These are phyloP conservation scores for Margaritispora aquatica DNA, from an alignment of 495 filamentous ascomycete species.

Conservation along the genomic window DNA sequence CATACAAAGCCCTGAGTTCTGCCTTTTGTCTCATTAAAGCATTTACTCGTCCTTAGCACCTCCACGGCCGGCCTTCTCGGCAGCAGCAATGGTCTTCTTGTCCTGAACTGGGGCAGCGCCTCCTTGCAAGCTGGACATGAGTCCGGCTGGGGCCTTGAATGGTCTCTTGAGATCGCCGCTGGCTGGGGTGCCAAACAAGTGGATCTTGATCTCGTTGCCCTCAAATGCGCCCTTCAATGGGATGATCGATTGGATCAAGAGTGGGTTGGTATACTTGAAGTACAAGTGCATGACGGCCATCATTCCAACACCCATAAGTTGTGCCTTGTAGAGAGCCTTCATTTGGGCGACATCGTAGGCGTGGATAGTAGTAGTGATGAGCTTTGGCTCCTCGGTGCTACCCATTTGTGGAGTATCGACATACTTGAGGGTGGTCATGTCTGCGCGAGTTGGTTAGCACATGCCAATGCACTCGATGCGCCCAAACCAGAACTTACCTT, in stretches of 20 bases:
- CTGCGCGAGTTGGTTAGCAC: slow-evolving; percentile 39
- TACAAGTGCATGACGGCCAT: slow-evolving; percentile 98
- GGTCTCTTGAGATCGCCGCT: slow-evolving; percentile 87
- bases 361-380: slow-evolving; percentile 90
- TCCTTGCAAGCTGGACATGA: slow-evolving; percentile 65
- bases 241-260: slow-evolving; percentile 97
- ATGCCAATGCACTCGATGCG: background rate
- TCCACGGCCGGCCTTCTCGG: slow-evolving; percentile 78
- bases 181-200: slow-evolving; percentile 85
- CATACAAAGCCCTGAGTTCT: slow-evolving; percentile 4
- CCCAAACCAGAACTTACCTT: slow-evolving; percentile 54
- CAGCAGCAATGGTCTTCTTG: slow-evolving; percentile 88
- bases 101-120: slow-evolving; percentile 73
- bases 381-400: slow-evolving; percentile 75
- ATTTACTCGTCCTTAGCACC: slow-evolving; percentile 87
- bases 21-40: background rate
- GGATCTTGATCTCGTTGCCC: slow-evolving; percentile 90
- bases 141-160: slow-evolving; percentile 79
- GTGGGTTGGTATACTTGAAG: slow-evolving; percentile 98
- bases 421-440: slow-evolving; percentile 97
- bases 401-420: slow-evolving; percentile 92
- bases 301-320: slow-evolving; percentile 94
- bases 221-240: slow-evolving; percentile 94
- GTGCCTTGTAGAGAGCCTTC: slow-evolving; percentile 72
- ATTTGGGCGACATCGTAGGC: slow-evolving; percentile 88